phyloP scores from a whole-genome alignment of 1,284 basidiomycete genomes.

The Neotropicomus parvogracilis region DNA sequence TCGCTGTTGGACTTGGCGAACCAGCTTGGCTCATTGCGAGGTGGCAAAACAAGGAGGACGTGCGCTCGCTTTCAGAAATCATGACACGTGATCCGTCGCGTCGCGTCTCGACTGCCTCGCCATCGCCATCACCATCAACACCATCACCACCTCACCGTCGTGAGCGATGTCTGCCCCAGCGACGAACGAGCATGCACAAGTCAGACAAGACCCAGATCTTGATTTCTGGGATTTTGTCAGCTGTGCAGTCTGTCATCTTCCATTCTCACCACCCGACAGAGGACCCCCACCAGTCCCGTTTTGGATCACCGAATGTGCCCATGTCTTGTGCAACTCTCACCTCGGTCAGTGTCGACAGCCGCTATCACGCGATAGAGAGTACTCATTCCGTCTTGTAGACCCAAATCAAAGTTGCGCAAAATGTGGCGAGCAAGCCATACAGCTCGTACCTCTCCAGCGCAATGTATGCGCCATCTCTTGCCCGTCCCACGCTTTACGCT shows the following conservation, averaged over 20 bases:
- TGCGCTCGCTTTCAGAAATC: background rate
- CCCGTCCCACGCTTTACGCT: background rate
- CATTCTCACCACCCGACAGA: slow-evolving; percentile 48
- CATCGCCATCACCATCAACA: background rate
- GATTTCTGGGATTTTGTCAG: slow-evolving; percentile 78
- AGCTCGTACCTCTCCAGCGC: slow-evolving; percentile 65
- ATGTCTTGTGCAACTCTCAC: slow-evolving; percentile 77
- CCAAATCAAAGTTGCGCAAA: slow-evolving; percentile 66
- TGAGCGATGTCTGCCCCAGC: slow-evolving; percentile 40
- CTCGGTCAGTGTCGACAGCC: slow-evolving; percentile 52
- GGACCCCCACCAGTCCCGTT: slow-evolving; percentile 61
- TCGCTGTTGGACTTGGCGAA: background rate
- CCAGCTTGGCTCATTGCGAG: background rate
- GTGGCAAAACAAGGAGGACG: background rate
- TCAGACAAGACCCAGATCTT: slow-evolving; percentile 35
- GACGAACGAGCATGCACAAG: slow-evolving; percentile 11
- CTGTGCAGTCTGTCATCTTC: slow-evolving; percentile 64
- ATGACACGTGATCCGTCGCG: slow-evolving; percentile 22
- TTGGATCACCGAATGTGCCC: slow-evolving; percentile 82
- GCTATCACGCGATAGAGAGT: background rate
- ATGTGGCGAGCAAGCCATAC: slow-evolving; percentile 61
- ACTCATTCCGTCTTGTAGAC: slow-evolving; percentile 38
- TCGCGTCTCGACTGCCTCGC: slow-evolving; percentile 1
- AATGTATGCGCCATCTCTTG: slow-evolving; percentile 46
- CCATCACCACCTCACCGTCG: too few relatives aligned